phyloP scores from a whole-genome alignment of 2,329 filamentous ascomycete species.

The Pezicula radicicola region DNA sequence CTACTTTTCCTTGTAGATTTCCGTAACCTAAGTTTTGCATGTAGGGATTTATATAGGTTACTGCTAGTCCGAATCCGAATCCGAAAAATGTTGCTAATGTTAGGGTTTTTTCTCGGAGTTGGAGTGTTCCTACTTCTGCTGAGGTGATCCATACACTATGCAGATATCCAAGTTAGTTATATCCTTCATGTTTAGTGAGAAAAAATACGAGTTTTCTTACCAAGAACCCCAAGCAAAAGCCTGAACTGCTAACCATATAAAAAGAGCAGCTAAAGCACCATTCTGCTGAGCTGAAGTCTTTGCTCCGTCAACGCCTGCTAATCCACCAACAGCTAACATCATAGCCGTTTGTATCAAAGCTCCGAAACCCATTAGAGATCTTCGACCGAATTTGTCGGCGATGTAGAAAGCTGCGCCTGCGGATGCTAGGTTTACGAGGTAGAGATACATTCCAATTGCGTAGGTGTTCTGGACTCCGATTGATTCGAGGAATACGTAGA shows the following conservation, averaged over 20 bases:
- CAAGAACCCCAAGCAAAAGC: conserved; percentile 14
- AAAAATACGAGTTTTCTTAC: background rate
- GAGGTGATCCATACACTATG: conserved; percentile 16
- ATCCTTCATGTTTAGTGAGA: background rate
- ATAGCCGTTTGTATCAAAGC: conserved; percentile 2
- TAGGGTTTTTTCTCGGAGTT: conserved; percentile 12
- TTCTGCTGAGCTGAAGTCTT: conserved; percentile 3
- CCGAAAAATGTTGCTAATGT: conserved; percentile 10
- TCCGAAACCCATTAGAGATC: background rate
- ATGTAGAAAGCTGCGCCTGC: conserved; percentile 3
- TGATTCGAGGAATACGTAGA: conserved; percentile 4
- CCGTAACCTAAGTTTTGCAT: conserved; percentile 20
- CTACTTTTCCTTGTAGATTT: conserved; percentile 35
- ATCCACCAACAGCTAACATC: conserved; percentile 9
- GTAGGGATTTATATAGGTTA: conserved; percentile 32
- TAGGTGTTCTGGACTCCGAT: conserved; percentile 10
- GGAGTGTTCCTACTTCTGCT: conserved; percentile 14
- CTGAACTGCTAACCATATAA: conserved; percentile 14
- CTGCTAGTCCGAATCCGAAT: conserved; percentile 19
- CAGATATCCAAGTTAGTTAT: conserved; percentile 3
- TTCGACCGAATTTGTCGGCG: background rate
- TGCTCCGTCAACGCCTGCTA: conserved; percentile 6
- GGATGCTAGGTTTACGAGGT: conserved; percentile 10
- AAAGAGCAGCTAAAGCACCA: conserved; percentile 11
- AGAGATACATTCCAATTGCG: conserved; percentile 12